Evolutionary conservation across 306 rosid species (phyloP), one percentile per base, ranked within the genome.

Genomic region (Cicer arietinum): DNA sequence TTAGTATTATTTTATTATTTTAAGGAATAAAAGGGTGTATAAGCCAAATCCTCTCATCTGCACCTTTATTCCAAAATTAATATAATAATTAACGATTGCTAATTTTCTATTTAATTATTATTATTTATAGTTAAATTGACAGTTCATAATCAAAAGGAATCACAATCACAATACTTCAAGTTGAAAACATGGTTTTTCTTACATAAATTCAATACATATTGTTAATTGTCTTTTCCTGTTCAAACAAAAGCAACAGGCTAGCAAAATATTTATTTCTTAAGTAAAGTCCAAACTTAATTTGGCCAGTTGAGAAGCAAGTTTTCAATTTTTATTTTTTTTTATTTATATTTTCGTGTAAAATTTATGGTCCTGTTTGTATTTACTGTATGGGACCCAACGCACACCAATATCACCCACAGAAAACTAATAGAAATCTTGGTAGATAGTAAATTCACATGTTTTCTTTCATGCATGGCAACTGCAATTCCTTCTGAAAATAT

Each of bases 391-490:
- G 46, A 52, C 67, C 81, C 73, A 46, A 39, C 37, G 0, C 13
- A 10, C 7, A n/a, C 8, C 57, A 51, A n/a, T 20, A 35, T n/a
- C 69, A 30, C 60, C 80, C 83, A 56, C 53, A 65, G 17, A 42
- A 30, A n/a, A 51, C 40, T 22, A 70, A 68, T 4, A 1, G 5
- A 35, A 35, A 50, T 66, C 51, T 71, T 12, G 9, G 18, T 25
- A 57, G 58, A 71, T 70, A 59, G 5, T 37, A 22, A 41, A 45
- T 46, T 73, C 87, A 77, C 87, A 61, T 80, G 84, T 1, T 63
- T 53, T 71, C 60, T 9, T 77, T 59, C 80, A 77, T 84, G 85
- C 82, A 84, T 35, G 82, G 12, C 68, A 13, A 52, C 42, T 37
- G 56, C 52, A 69, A 59, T 16, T 14, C 20, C 48, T 59, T 22